Base-by-base conservation (phyloP, 2,329 filamentous ascomycete genomes). In the Aureobasidium sp. region DNA sequence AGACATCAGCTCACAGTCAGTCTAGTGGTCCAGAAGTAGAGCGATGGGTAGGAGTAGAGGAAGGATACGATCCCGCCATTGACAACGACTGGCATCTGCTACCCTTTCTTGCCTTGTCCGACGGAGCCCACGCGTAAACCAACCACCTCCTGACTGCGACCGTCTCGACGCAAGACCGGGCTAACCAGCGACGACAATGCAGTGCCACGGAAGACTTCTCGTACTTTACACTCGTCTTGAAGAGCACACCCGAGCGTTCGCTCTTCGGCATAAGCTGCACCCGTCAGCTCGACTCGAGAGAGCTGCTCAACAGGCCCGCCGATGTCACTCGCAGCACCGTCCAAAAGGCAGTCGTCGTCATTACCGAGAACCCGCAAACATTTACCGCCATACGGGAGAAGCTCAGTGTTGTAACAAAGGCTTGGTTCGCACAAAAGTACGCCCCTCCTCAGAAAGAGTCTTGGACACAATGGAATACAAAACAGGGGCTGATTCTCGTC, bases 321-420 rank as follows among this genome's bases (percentile, higher is more conserved):
- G 93, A 97, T 61, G 94, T 99, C 55, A 99, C 94, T n/a, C 83
- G 94, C 63, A 96, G 90, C 62, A 96, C 94, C 1, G 94, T 99
- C 43, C 94, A 99, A 73, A 99, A 99, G 78, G 94, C 93, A 15
- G 91, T 99, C 3, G 93, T 99, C 47, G 91, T 96, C 60, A 90
- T 99, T 67, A 91, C 90, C 59, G 90, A 96, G 74, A 90, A 85
- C 64, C 94, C 94, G 9, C 89, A 94, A 70, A 85, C 85, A 69
- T 95, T 99, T 73, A 92, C 91, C 60, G 89, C 94, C 77, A 78
- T 99, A 71, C 86, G 93, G 68, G 90, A 97, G 74, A 87, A 94
- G 66, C 77, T 99, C 64, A 88, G 89, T 51, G 86, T 96, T 33
- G 92, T 99, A 17, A 96, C 93, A 4, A 88, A 86, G 67, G 93